Conservation (phyloP, 2,329 filamentous ascomycete genomes). For the Aspergillus niger region DNA sequence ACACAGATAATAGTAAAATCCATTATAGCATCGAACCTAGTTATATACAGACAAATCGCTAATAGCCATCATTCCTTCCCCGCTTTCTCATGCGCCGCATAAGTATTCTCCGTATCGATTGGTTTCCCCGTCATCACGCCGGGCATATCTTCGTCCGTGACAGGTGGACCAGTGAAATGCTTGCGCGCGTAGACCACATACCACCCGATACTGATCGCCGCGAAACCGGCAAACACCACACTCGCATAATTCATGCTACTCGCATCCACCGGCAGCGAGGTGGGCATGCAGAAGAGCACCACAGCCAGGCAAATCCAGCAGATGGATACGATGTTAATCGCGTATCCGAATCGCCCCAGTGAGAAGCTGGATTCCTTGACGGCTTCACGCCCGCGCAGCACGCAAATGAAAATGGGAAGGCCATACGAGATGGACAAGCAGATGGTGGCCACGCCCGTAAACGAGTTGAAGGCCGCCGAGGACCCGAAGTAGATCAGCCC, state of each 20-base stretch:
- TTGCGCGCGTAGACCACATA: slow-evolving; percentile 65
- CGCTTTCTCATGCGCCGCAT: slow-evolving; percentile 19
- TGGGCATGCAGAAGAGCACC: slow-evolving; percentile 75
- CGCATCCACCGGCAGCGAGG: slow-evolving; percentile 59
- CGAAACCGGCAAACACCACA: slow-evolving; percentile 67
- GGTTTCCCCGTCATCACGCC: slow-evolving; percentile 36
- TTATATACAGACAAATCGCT: neutral
- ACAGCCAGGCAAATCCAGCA: slow-evolving; percentile 70
- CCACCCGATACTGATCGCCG: slow-evolving; percentile 61
- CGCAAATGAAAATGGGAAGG: slow-evolving; percentile 70
- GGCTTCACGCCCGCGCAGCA: slow-evolving; percentile 66
- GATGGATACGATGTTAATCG: slow-evolving; percentile 69
- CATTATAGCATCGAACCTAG: neutral
- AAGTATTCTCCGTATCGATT: slow-evolving; percentile 36
- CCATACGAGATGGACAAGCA: slow-evolving; percentile 75
- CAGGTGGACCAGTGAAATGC: slow-evolving; percentile 62
- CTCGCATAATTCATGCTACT: slow-evolving; percentile 67
- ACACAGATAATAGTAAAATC: neutral
- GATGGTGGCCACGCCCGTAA: slow-evolving; percentile 78
- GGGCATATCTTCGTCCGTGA: slow-evolving; percentile 32
- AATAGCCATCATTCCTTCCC: slow-evolving; percentile 1
- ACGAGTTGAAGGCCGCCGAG: slow-evolving; percentile 74
- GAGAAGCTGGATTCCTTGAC: slow-evolving; percentile 68
- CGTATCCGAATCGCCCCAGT: slow-evolving; percentile 67
- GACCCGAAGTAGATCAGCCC: slow-evolving; percentile 80